Conservation (phyloP, 805 yeast species). For the Kuraishia cidri region DNA sequence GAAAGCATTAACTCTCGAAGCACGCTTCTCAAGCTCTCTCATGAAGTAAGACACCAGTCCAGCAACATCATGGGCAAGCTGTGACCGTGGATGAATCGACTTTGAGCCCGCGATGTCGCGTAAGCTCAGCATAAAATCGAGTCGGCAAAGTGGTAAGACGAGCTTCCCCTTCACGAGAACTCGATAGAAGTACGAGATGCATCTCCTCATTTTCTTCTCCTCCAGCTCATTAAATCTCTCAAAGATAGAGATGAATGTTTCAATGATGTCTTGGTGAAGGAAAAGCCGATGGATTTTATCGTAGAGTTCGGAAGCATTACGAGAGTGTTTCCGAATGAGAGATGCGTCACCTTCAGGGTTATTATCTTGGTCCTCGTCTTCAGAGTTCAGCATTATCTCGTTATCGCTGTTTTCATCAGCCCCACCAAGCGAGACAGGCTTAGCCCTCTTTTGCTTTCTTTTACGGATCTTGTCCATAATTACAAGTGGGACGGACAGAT, state of each 20-base stretch:
- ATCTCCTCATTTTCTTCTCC: constrained; percentile 50
- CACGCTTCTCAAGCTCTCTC: constrained; percentile 1
- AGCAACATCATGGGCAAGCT: neutral
- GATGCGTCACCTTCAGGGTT: constrained; percentile 2
- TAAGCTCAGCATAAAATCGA: constrained; percentile 63
- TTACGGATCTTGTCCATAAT: neutral
- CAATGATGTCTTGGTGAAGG: constrained; percentile 50
- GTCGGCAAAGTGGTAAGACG: constrained; percentile 42
- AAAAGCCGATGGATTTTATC: constrained; percentile 31
- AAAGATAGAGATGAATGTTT: constrained; percentile 57
- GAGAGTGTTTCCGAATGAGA: neutral
- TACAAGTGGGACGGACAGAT: neutral
- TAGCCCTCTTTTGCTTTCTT: neutral
- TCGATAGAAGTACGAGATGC: constrained; percentile 63
- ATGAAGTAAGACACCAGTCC: neutral
- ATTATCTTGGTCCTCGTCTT: constrained; percentile 1
- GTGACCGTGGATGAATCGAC: neutral
- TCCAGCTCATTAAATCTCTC: constrained; percentile 53
- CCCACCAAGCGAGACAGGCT: neutral
- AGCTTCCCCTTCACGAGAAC: constrained; percentile 56
- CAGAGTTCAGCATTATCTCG: neutral
- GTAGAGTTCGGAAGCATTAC: neutral
- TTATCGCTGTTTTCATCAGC: neutral
- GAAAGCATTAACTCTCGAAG: neutral
- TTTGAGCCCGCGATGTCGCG: constrained; percentile 27